Conservation (phyloP, 2,329 filamentous ascomycete species). For the Zalaria sp. region DNA sequence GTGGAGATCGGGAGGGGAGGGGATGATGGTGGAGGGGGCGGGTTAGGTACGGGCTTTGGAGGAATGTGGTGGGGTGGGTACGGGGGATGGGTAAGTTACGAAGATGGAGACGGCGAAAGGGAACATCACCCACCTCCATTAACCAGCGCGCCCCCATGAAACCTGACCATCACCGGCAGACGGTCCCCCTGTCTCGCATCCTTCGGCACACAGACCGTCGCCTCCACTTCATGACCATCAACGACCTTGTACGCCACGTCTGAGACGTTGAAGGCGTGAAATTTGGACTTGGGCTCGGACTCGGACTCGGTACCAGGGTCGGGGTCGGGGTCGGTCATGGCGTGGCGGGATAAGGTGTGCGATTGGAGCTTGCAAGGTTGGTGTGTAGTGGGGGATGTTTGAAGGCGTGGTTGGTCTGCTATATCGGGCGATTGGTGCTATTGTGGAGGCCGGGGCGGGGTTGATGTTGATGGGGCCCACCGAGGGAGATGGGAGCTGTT, state of each 20-base stretch:
- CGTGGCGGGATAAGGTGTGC: no score
- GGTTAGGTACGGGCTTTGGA: slow-evolving; percentile 4
- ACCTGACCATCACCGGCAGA: slow-evolving; percentile 26
- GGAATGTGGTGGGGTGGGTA: neutral
- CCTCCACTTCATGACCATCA: slow-evolving; percentile 20
- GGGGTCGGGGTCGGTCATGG: no score
- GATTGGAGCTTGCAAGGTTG: no score
- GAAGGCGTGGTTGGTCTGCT: no score
- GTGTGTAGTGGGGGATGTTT: no score
- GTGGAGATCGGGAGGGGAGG: neutral
- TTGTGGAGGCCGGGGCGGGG: no score
- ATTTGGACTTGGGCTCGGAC: slow-evolving; percentile 2
- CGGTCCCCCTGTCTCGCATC: slow-evolving; percentile 18
- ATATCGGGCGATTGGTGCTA: no score
- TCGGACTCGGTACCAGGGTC: no score
- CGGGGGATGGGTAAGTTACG: no score
- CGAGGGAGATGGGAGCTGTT: no score
- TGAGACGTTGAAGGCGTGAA: slow-evolving; percentile 25
- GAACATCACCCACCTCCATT: slow-evolving; percentile 10
- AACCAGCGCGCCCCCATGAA: slow-evolving; percentile 29
- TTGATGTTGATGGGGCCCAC: no score
- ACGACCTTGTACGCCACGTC: slow-evolving; percentile 28
- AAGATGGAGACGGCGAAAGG: no score
- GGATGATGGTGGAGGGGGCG: slow-evolving; percentile 9
- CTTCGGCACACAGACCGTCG: slow-evolving; percentile 26